A percentile compares a stretch with the other conserved stretches of the same genome.
phyloP scores from a whole-genome alignment of 1,284 basidiomycete genomes.

The Neonothopanus nambi region DNA sequence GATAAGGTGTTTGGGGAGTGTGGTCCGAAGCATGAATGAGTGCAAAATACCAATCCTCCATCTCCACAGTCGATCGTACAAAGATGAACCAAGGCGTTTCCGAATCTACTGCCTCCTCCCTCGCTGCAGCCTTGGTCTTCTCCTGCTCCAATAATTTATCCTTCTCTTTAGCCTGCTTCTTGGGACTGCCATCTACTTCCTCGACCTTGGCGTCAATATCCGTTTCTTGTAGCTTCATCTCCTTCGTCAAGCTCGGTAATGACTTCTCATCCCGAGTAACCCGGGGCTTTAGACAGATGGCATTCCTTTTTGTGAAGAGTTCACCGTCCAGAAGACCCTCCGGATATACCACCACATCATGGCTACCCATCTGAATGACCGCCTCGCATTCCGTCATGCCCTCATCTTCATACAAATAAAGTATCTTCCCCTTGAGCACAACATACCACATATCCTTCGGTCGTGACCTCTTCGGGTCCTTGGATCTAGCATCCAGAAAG shows the following conservation, averaged over 20 bases:
- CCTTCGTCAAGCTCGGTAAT: conserved; percentile 54
- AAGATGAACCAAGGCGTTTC: conserved; percentile 88
- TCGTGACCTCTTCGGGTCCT: conserved; percentile 74
- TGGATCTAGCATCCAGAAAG: conserved; percentile 73
- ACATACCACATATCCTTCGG: conserved; percentile 90
- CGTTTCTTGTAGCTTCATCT: conserved; percentile 46
- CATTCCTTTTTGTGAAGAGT: conserved; percentile 86
- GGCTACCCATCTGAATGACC: conserved; percentile 76
- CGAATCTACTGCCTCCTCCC: conserved; percentile 50
- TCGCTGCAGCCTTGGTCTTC: conserved; percentile 43
- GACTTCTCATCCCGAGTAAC: conserved; percentile 29
- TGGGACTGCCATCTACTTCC: conserved; percentile 29
- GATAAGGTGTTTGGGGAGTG: conserved; percentile 54
- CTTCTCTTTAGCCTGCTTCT: conserved; percentile 44
- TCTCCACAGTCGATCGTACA: conserved; percentile 78
- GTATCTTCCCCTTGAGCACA: conserved; percentile 83
- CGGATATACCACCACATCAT: conserved; percentile 75
- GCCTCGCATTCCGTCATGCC: conserved; percentile 84
- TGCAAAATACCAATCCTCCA: conserved; percentile 96
- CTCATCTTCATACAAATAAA: conserved; percentile 93
- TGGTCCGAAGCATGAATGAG: conserved; percentile 75
- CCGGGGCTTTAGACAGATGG: conserved; percentile 75
- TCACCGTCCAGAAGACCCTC: conserved; percentile 79
- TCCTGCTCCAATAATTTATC: conserved; percentile 47
- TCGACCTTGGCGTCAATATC: conserved; percentile 41